Evolutionary conservation across 805 yeast genomes (phyloP), one percentile per base, ranked within the genome.

Genomic region (Saccharomycopsis sp.): DNA sequence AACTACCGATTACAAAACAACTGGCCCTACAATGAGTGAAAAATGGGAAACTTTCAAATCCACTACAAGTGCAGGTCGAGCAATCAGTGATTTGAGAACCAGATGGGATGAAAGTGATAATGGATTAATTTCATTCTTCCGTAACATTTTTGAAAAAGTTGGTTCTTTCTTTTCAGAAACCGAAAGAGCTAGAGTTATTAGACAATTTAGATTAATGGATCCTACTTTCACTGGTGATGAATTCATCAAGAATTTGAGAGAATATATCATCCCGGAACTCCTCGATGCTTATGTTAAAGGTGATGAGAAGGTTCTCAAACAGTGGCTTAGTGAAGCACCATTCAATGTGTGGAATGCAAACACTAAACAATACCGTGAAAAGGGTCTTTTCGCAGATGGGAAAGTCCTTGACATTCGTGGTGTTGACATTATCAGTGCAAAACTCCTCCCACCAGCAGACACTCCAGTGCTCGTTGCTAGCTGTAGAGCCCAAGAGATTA

Each of bases 271-370:
- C 45, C 98, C 99, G 8, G 99, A 93, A 64, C 77, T 93, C 28
- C 70, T 93, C 58, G 99, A 93, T 59, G 97, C 97, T 5, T 89
- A 88, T 65, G 86, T 86, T 48, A 83, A 83, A 55, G 96, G 96
- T 53, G 97, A 93, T 56, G 90, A 81, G 52, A 72, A 72, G 41
- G 81, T 81, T 17, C 72, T 93, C 61, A 85, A 89, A 63, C 68
- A 71, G 56, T 93, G 99, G 99, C 77, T 93, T 48, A 81, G 94
- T 40, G 98, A 93, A 66, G 97, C 97, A 23, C 97, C 98, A 36
- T 90, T 67, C 68, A 90, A 90, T 61, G 94, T 93, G 48, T 87
- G 95, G 77, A 77, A 84, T 54, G 95, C 96, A 27, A 86, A 85
- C 62, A 88, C 90, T 62, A 93, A 93, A 65, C 94, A 85, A 60